phyloP scores from a whole-genome alignment of 129 eudicot genomes.

The Flaveria bidentis region DNA sequence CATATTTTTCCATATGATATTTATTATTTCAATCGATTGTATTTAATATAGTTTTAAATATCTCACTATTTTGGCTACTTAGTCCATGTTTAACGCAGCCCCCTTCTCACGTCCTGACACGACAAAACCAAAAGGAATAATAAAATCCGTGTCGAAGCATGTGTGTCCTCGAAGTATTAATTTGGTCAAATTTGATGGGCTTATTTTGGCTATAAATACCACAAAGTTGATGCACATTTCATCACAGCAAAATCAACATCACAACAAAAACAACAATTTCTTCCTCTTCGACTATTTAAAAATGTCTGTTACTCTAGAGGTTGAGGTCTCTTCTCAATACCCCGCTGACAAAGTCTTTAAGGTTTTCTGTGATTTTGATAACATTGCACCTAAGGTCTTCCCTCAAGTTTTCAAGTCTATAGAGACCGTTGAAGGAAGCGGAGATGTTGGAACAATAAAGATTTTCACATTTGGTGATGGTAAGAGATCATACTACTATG shows the following conservation, averaged over 20 bases:
- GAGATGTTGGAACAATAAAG: neutral
- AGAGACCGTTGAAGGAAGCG: neutral
- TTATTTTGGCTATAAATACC: neutral
- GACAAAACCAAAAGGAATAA: too few species aligned
- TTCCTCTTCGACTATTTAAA: too few species aligned
- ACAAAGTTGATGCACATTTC: neutral
- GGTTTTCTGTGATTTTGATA: conserved; percentile 3
- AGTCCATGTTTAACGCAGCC: too few species aligned
- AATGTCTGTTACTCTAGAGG: neutral
- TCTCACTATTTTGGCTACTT: too few species aligned
- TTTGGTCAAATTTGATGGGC: neutral
- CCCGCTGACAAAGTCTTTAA: neutral
- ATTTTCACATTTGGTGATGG: conserved; percentile 6
- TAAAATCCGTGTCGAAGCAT: too few species aligned
- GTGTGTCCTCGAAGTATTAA: neutral
- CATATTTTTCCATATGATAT: too few species aligned
- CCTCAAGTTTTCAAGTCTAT: conserved; percentile 12
- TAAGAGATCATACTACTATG: neutral
- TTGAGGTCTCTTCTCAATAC: neutral
- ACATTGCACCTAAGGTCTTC: neutral
- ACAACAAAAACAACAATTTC: neutral
- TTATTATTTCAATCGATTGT: too few species aligned
- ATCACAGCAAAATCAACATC: neutral
- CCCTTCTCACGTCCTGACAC: too few species aligned
- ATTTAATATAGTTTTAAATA: too few species aligned